Conservation (phyloP, 2,329 filamentous ascomycete genomes). For the Diaporthe amygdali region DNA sequence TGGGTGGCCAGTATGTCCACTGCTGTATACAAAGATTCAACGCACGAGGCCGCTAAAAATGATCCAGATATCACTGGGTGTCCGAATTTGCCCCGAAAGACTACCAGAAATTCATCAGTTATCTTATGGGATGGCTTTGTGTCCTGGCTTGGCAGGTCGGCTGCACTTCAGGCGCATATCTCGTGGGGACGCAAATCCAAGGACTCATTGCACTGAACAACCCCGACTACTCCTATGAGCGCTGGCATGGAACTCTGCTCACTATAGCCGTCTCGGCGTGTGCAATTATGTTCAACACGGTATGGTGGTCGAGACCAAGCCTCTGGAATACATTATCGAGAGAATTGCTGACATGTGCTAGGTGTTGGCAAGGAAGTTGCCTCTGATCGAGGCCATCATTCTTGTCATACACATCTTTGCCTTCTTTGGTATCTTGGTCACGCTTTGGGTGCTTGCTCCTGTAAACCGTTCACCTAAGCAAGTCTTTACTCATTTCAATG, state of each 20-base stretch:
- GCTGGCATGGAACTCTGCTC: constrained; percentile 50
- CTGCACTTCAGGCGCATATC: constrained; percentile 44
- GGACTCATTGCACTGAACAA: constrained; percentile 46
- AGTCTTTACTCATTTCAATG: constrained; percentile 38
- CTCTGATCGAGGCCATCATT: constrained; percentile 48
- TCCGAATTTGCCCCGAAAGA: constrained; percentile 55
- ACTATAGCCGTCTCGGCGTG: constrained; percentile 46
- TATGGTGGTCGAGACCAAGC: neutral
- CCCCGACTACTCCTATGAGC: constrained; percentile 37
- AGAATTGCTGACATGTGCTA: neutral
- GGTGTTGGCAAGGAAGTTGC: constrained; percentile 41
- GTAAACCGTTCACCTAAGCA: constrained; percentile 27
- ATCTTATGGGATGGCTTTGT: constrained; percentile 53
- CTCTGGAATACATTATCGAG: accelerated
- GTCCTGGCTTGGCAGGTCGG: constrained; percentile 51
- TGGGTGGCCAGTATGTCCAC: neutral
- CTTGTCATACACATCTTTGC: constrained; percentile 49
- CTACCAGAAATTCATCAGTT: constrained; percentile 59
- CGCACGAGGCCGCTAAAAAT: constrained; percentile 52
- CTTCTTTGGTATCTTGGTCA: constrained; percentile 48
- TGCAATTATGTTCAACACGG: constrained; percentile 49
- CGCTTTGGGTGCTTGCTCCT: constrained; percentile 42
- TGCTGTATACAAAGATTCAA: too few species aligned
- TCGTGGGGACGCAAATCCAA: constrained; percentile 50
- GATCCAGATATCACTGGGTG: constrained; percentile 65